A percentile compares a stretch with the other conserved stretches of the same genome.
phyloP scores from a whole-genome alignment of 2,329 filamentous ascomycete genomes.

The Neofusicoccum ribis region DNA sequence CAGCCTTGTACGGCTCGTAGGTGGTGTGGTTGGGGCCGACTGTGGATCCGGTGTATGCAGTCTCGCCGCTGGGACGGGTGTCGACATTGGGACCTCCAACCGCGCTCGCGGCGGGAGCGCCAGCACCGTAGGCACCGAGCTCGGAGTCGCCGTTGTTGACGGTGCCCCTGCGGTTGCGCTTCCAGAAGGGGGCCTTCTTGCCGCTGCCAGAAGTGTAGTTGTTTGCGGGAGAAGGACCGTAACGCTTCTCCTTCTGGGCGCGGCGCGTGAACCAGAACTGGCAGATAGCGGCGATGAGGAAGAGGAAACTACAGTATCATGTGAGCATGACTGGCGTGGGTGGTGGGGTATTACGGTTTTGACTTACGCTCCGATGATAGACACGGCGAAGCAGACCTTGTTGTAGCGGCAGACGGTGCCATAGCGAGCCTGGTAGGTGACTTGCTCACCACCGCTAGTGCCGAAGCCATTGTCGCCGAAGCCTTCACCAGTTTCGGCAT shows the following conservation, averaged over 20 bases:
- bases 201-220: slow-evolving; percentile 66
- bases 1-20: slow-evolving; percentile 29
- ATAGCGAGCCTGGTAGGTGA: slow-evolving; percentile 48
- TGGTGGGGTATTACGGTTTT: neutral
- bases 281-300: slow-evolving; percentile 69
- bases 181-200: slow-evolving; percentile 48
- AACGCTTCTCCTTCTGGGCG: slow-evolving; percentile 73
- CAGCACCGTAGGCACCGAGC: slow-evolving; percentile 37
- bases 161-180: slow-evolving; percentile 36
- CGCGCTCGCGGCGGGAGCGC: slow-evolving; percentile 29
- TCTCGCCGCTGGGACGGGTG: slow-evolving; percentile 51
- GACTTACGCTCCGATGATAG: slow-evolving; percentile 73
- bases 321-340: neutral
- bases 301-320: slow-evolving; percentile 62
- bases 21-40: slow-evolving; percentile 39
- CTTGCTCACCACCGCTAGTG: slow-evolving; percentile 37
- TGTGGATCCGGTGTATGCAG: slow-evolving; percentile 52
- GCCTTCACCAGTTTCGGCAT: slow-evolving; percentile 52
- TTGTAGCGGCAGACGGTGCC: slow-evolving; percentile 73
- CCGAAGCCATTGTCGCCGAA: slow-evolving; percentile 46
- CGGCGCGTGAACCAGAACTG: slow-evolving; percentile 69
- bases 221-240: slow-evolving; percentile 65
- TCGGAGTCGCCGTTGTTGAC: slow-evolving; percentile 44
- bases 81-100: slow-evolving; percentile 31
- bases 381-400: slow-evolving; percentile 73